phyloP scores from a whole-genome alignment of 805 yeast species.

The Jamesozyma spencerorum region DNA sequence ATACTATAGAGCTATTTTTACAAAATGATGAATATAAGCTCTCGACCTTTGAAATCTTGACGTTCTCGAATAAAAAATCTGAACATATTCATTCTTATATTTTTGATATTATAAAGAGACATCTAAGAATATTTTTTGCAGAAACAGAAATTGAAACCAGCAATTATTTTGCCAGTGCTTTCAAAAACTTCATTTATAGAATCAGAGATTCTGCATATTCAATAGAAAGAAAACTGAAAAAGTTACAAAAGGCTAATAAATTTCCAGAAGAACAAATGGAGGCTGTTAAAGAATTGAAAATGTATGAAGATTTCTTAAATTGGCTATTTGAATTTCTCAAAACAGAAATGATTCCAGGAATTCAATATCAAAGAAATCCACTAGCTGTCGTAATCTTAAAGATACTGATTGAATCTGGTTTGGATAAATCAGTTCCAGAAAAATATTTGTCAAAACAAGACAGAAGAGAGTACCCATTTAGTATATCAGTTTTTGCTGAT shows the following conservation, averaged over 20 bases:
- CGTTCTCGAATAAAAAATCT: conserved; percentile 55
- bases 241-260: conserved; percentile 30
- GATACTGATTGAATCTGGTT: conserved; percentile 43
- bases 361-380: conserved; percentile 45
- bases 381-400: conserved; percentile 41
- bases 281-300: conserved; percentile 24
- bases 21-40: conserved; percentile 39
- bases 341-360: conserved; percentile 42
- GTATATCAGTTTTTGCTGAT: conserved; percentile 35
- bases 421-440: conserved; percentile 39
- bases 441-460: conserved; percentile 34
- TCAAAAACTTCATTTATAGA: conserved; percentile 55
- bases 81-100: conserved; percentile 41
- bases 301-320: conserved; percentile 33
- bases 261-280: conserved; percentile 34
- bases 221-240: conserved; percentile 41
- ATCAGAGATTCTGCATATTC: conserved; percentile 62
- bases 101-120: conserved; percentile 35
- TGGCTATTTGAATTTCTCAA: conserved; percentile 33
- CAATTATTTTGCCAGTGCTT: conserved; percentile 50
- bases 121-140: conserved; percentile 44
- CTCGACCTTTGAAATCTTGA: conserved; percentile 50
- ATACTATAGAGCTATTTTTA: conserved; percentile 33
- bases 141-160: conserved; percentile 63
- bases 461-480: conserved; percentile 41